A percentile compares a stretch with the other conserved stretches of the same genome.
These are phyloP conservation scores for Paramecium sonneborni DNA, from an alignment of 73 alveolate genomes.

Conservation along the genomic window DNA sequence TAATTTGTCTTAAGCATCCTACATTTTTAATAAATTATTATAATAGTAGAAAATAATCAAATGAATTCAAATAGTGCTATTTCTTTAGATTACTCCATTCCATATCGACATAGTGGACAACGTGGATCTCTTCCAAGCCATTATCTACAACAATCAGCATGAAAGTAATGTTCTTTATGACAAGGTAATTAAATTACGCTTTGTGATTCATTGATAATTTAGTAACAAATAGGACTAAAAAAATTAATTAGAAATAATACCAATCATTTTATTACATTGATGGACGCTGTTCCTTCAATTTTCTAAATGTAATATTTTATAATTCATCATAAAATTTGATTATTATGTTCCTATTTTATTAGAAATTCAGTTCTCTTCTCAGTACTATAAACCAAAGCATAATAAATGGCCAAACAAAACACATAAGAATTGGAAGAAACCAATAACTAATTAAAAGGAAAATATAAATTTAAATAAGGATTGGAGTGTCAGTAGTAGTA, in stretches of 20 bases:
- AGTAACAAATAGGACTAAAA: neutral
- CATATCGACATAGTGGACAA: neutral
- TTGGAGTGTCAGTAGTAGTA: neutral
- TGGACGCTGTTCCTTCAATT: neutral
- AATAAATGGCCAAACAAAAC: neutral
- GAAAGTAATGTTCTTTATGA: neutral
- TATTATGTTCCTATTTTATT: neutral
- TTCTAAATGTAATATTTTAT: neutral
- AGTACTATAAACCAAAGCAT: conserved; percentile 1
- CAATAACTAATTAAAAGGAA: neutral
- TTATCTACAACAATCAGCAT: neutral
- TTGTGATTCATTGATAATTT: neutral
- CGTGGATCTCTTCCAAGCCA: conserved; percentile 10
- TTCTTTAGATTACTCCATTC: neutral
- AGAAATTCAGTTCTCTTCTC: neutral
- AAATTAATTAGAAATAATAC: neutral
- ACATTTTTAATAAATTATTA: neutral
- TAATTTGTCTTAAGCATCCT: neutral
- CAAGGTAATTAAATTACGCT: conserved; percentile 1
- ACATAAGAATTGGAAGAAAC: neutral
- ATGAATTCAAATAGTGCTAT: neutral
- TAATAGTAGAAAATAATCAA: neutral
- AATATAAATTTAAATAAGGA: neutral
- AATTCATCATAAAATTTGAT: neutral
- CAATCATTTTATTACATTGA: neutral